Percentiles rank a stretch among this genome's conserved stretches.
These are phyloP conservation scores for Chamaecyparis obtusa DNA, from an alignment of 75 land plant species.

Conservation along the genomic window DNA sequence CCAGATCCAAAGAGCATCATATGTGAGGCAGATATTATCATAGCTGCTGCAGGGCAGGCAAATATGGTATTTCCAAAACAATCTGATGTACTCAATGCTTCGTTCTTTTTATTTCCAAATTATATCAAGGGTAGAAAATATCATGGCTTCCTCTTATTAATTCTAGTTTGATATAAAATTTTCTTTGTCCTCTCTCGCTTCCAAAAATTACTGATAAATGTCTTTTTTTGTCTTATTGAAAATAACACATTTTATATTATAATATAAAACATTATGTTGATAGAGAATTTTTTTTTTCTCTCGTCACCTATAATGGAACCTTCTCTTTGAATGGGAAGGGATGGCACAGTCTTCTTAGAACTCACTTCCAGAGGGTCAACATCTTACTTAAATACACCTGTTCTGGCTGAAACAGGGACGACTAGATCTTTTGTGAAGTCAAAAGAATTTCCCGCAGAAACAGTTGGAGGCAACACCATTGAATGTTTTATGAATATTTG, in stretches of 20 bases:
- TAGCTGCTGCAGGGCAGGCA: conserved; percentile 90
- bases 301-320: not conserved
- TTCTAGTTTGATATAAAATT: not conserved
- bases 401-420: not conserved
- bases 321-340: not conserved
- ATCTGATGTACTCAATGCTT: not conserved
- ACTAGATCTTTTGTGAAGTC: not conserved
- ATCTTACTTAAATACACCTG: not conserved
- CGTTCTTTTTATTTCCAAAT: not conserved
- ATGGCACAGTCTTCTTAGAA: not conserved
- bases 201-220: not conserved
- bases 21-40: conserved; percentile 78
- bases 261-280: not conserved
- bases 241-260: not conserved
- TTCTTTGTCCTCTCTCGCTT: not conserved
- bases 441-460: not conserved
- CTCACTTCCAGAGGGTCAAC: not conserved
- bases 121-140: not conserved
- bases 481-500: not conserved
- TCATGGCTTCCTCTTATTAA: not conserved
- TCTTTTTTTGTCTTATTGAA: not conserved
- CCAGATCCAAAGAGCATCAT: conserved; percentile 58
- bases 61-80: conserved; percentile 51
- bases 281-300: too few relatives aligned
- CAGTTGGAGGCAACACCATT: not conserved